Evolutionary conservation across 345 rosid genomes (phyloP).

Genomic region (Pistacia vera): DNA sequence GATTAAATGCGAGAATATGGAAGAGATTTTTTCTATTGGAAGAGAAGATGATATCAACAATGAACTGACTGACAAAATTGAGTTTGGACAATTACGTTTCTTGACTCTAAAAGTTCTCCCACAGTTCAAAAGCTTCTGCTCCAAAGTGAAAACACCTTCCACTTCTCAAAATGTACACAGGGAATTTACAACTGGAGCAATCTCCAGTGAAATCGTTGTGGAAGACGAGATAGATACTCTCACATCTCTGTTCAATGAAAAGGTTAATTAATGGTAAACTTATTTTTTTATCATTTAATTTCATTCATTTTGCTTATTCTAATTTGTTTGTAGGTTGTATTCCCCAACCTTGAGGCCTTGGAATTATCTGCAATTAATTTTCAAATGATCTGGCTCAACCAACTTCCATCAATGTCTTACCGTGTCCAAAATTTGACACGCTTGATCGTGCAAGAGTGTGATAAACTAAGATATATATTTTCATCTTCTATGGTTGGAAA

Average conservation of each 20-base stretch:
- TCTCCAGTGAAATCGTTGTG: neutral
- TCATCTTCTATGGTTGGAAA: neutral
- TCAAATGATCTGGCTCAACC: conserved; percentile 12
- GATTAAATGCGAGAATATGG: conserved; percentile 4
- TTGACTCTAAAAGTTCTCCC: neutral
- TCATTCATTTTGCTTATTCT: no score
- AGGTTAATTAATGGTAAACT: neutral
- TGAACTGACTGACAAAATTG: neutral
- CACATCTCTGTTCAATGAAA: neutral
- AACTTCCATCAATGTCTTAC: neutral
- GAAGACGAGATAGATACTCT: neutral
- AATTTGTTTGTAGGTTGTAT: conserved; percentile 12
- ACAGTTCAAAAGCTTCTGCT: neutral
- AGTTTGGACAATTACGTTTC: neutral
- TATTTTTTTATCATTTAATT: no score
- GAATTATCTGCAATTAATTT: neutral
- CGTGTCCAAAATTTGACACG: neutral
- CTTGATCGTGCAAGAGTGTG: neutral
- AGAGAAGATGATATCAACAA: neutral
- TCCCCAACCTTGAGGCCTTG: conserved; percentile 26
- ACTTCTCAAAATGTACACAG: neutral
- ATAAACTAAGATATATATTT: neutral
- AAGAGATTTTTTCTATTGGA: conserved; percentile 12
- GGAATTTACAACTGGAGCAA: neutral
- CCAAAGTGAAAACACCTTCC: neutral